phyloP scores from a whole-genome alignment of 2,329 filamentous ascomycete genomes.

The Aspergillus pseudoviridinutans region DNA sequence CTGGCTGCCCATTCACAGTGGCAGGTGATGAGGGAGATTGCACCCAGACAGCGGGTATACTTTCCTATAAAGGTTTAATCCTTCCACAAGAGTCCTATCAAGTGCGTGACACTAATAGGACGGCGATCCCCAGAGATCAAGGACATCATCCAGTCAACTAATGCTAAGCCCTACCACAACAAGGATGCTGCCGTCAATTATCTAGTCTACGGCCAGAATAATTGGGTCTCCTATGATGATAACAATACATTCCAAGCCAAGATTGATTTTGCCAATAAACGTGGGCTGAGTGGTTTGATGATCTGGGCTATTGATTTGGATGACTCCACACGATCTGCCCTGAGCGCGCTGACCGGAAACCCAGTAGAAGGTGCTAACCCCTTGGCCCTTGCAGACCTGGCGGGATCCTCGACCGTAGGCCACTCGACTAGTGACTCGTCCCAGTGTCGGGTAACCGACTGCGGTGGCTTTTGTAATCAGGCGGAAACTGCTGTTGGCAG shows the following conservation, averaged over 20 bases:
- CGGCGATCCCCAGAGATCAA: not conserved
- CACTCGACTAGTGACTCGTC: not conserved
- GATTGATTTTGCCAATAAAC: not conserved
- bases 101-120: not conserved
- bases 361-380: not conserved
- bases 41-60: conserved; percentile 3
- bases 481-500: not conserved
- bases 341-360: not conserved
- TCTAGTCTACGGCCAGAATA: not conserved
- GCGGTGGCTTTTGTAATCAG: not conserved
- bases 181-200: not conserved
- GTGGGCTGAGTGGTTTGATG: conserved; percentile 1
- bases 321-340: not conserved
- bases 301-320: conserved; percentile 5
- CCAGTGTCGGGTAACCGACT: not conserved
- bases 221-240: conserved; percentile 5
- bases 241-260: not conserved
- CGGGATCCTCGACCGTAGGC: not conserved
- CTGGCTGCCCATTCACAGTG: conserved; percentile 7
- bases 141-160: not conserved
- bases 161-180: not conserved
- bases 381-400: not conserved
- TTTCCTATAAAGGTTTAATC: not conserved
- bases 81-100: not conserved
- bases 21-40: conserved; percentile 4